Base-by-base conservation (phyloP, 768 basidiomycete species). In the Pulveroboletus frians region DNA sequence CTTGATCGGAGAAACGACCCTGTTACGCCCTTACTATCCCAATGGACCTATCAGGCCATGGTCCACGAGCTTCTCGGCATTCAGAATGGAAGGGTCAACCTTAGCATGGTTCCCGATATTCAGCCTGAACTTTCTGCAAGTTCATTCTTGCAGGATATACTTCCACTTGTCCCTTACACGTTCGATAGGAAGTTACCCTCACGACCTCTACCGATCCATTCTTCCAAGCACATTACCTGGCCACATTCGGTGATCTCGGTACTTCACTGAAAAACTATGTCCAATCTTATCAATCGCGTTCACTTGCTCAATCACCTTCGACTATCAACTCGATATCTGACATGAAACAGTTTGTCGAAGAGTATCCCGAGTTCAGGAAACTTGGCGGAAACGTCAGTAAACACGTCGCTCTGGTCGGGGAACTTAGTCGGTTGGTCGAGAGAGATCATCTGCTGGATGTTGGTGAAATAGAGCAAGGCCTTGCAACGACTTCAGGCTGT, bases 1-100 rank as follows among this genome's bases (percentile, higher is more conserved):
- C 77, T 99, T 47, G 96, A 99, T 70, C 80, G 96, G 53, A 76
- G 95, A 54, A 97, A 96, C 68, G 96, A 99, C 62, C 96, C 96
- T 3, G 91, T 98, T 5, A 98, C 96, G 0, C 96, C 96, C 4
- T 71, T 98, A 32, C 76, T 98, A 27, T 92, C 92, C 3, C 96
- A 97, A 68, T 98, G 96, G 96, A 98, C 96, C 21, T 98, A 98
- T 70, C 95, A 98, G 66, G 96, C 95, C 1, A 97, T 98, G 94
- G 96, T 98, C 0, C 96, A 99, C 61, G 96, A 98, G 65, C 74
- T 96, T 13, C 70, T 98, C 7, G 87, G 89, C 2, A 96, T 99
- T 39, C 84, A 88, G 53, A 98, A 97, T 62, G 95, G 95, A 17
- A 79, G 96, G 50, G 93, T 98, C 4, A 84, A 91, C 62, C 69